Evolutionary conservation across 208 protist species (phyloP), one percentile per base, ranked within the genome.

Genomic region (Porcisia hertigi): DNA sequence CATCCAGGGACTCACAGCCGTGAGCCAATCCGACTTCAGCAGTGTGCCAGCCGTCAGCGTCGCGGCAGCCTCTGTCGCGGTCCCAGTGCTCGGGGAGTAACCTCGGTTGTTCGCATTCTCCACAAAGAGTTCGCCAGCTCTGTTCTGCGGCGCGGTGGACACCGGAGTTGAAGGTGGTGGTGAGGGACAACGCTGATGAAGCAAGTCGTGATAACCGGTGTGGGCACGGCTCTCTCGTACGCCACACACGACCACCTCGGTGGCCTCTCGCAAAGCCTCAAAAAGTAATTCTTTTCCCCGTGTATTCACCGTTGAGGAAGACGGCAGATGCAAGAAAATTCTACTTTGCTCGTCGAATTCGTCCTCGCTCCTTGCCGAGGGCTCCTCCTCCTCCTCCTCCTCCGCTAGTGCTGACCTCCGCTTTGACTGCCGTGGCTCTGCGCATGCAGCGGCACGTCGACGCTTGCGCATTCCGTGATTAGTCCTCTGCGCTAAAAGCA

Each of bases 171-270:
- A 20, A 12, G 18, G 25, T 16, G 57, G 53, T 18, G 36, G 54
- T 25, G 30, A 16, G 8, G 64, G 66, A 18, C 45, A 82, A 41
- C 78, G 78, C 66, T 76, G 74, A 60, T 92, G 88, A 47, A 83
- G 69, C 25, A 82, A 53, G 69, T 93, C 83, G 76, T 94, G 87
- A 63, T 83, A 88, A 39, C 84, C 80, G 30, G 52, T 49, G 70
- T 94, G 89, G 18, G 86, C 74, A 2, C 90, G 86, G 52, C 82
- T 86, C 81, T 96, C 92, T 2, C 85, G 88, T 39, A 87, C 77
- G 8, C 82, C 79, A 54, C 84, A 89, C 43, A 93, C 84, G 49
- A 94, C 89, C 7, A 92, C 79, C 39, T 90, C 86, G 0, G 86
- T 93, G 18, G 88, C 57, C 58, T 79, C 77, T 3, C 66, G 60